Base-by-base conservation (phyloP, 108 stramenopile species). In the Skeletonema tropicum region DNA sequence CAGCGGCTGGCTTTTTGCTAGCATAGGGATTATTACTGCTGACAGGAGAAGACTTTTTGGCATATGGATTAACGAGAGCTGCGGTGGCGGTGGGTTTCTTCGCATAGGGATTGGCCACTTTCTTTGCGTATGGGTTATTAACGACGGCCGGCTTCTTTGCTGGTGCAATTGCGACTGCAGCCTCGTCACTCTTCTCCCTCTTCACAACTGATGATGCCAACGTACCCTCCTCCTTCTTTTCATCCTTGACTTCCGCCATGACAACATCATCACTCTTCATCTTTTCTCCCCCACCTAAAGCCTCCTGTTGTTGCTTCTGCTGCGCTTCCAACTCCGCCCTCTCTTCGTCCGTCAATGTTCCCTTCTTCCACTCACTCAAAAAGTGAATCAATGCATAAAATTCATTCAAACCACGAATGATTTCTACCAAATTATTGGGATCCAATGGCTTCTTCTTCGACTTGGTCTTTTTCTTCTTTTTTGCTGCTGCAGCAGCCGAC, bases 351-450 rank as follows among this genome's bases (percentile, higher is more conserved):
- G 71, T 36, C 67, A 68, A 58, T 17, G 73, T 70, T 46, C 70
- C 33, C 71, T 72, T 79, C 67, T 84, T 83, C 86, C 79, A 66
- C 8, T 90, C 85, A 74, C 86, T 82, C 36, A 87, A 82, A 35
- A 77, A 81, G 19, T 82, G 73, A 45, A 80, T 70, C 29, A 94
- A 57, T 11, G 89, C 89, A 73, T 87, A 90, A 48, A 91, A 83
- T 26, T 84, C 64, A 57, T 83, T 57, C 42, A 87, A 70, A 17
- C 89, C 90, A 32, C 69, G 35, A 12, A 88, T 66, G n/a, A 94
- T 62, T 39, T 77, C 68, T 5, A 82, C 81, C 30, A 77, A 64
- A 15, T 84, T 60, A 42, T 79, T 73, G 21, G 71, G 64, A 82
- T 82, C 75, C 12, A 45, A 25, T 11, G 42, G 68, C 23, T 75